Evolutionary conservation across 2,329 filamentous ascomycete species (phyloP).

Genomic region (Nigrograna mackinnonii): DNA sequence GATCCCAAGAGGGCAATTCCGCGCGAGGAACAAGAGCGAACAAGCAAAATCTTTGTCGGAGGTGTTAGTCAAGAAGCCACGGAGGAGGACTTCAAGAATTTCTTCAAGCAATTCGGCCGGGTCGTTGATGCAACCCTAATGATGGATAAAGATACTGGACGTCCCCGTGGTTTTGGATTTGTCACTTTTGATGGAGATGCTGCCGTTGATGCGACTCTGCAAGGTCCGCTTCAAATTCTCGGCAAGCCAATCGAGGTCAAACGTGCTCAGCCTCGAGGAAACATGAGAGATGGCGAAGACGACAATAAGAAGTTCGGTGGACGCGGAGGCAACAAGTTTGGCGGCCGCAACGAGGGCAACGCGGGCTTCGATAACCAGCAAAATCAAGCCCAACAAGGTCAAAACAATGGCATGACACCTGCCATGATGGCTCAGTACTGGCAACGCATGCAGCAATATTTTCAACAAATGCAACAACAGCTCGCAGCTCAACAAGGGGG

Average conservation of each 20-base stretch:
- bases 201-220: conserved; percentile 89
- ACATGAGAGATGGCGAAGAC: conserved; percentile 86
- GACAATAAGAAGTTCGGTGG: conserved; percentile 48
- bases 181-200: conserved; percentile 97
- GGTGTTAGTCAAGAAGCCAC: conserved; percentile 97
- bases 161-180: conserved; percentile 94
- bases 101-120: conserved; percentile 94
- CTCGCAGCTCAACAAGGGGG: conserved; percentile 57
- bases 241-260: conserved; percentile 98
- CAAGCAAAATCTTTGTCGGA: conserved; percentile 97
- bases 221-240: conserved; percentile 84
- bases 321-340: conserved; percentile 39
- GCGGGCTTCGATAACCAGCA: conserved; percentile 48
- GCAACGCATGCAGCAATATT: conserved; percentile 98
- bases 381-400: conserved; percentile 40
- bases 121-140: conserved; percentile 97
- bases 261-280: conserved; percentile 93
- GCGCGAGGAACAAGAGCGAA: conserved; percentile 96
- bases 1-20: conserved; percentile 98
- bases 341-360: conserved; percentile 48
- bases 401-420: conserved; percentile 74
- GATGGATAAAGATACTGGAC: conserved; percentile 99
- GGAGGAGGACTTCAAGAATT: conserved; percentile 93
- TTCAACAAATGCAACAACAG: conserved; percentile 91
- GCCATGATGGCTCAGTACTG: conserved; percentile 99